Base-by-base conservation (phyloP, 345 rosid genomes). In the Kernera saxatilis region DNA sequence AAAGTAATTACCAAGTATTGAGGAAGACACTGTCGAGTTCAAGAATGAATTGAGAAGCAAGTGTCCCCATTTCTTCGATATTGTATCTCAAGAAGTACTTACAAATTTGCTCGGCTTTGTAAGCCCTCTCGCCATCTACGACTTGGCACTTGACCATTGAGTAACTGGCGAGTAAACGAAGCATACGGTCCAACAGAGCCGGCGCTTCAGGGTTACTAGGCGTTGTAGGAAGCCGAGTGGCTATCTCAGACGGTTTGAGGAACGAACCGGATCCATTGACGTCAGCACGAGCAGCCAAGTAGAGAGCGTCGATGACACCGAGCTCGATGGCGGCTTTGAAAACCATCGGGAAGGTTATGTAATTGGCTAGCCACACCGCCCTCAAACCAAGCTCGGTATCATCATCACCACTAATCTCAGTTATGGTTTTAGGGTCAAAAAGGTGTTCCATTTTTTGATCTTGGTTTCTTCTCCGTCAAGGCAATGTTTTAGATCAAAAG, bases 301-400 rank as follows among this genome's bases (percentile, higher is more conserved):
- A 50, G 41, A 71, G 75, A 60, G 59, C 9, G 68, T 71, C 75
- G 8, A 71, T 45, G 64, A 64, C 69, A 54, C 70, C 64, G 10
- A 72, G 76, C 56, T 72, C 76, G 7, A 72, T 30, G 55, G 76
- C 64, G n/a, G 76, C 63, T 64, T 72, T 72, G 52, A 72, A 54
- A 43, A 72, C 76, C 76, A 72, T 72, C 3, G 76, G 76, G 22
- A 63, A 44, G 32, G 70, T 49, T 51, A 51, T 40, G 13, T 21
- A 30, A 12, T 72, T 72, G 2, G 76, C 76, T 72, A 72, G 44
- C 64, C 76, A 30, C 44, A 72, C 55, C 14, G 76, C 76, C 11
- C 8, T 46, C 8, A 51, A 50, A 32, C 62, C 56, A 30, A 72
- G 57, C 55, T 72, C 70, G 4, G 60, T 54, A 0, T 72, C 76